A percentile compares a stretch with the other conserved stretches of the same genome.
These are phyloP conservation scores for Aspergillus ruber DNA, from an alignment of 2,329 filamentous ascomycete species.

Conservation along the genomic window DNA sequence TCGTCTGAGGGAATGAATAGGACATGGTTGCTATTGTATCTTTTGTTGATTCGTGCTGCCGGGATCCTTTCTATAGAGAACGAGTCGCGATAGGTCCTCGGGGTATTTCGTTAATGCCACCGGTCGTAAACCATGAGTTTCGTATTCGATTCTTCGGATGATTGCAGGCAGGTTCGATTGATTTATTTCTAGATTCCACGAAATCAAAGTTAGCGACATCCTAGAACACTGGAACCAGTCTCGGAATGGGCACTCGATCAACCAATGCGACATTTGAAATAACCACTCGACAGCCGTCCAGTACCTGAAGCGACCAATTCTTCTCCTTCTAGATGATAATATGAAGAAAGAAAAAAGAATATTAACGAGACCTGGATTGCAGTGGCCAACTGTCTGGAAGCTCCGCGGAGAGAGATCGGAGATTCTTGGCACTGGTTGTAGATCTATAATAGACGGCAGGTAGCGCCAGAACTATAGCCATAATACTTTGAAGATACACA, in stretches of 20 bases:
- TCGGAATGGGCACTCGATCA: background rate
- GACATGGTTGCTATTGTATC: constrained; percentile 27
- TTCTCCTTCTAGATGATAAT: background rate
- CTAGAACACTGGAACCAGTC: too few relatives aligned
- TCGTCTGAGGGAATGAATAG: constrained; percentile 62
- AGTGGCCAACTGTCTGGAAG: too few relatives aligned
- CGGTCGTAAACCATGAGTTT: background rate
- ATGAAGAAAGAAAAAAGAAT: background rate
- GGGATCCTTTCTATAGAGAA: background rate
- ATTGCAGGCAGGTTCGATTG: too few relatives aligned
- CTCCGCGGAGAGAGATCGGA: too few relatives aligned
- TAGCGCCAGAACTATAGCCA: too few relatives aligned
- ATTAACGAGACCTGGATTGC: too few relatives aligned
- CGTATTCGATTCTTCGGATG: too few relatives aligned
- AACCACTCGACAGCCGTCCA: background rate
- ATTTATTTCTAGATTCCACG: background rate
- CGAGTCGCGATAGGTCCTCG: background rate
- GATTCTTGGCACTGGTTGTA: too few relatives aligned
- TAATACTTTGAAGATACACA: too few relatives aligned
- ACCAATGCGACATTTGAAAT: background rate
- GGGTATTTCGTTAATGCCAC: background rate
- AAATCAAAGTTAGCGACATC: background rate
- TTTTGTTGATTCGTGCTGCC: background rate
- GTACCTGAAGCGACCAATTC: background rate
- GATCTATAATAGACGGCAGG: too few relatives aligned